Evolutionary conservation across 768 basidiomycete genomes (phyloP).

Genomic region (Filobasidium wieringae): DNA sequence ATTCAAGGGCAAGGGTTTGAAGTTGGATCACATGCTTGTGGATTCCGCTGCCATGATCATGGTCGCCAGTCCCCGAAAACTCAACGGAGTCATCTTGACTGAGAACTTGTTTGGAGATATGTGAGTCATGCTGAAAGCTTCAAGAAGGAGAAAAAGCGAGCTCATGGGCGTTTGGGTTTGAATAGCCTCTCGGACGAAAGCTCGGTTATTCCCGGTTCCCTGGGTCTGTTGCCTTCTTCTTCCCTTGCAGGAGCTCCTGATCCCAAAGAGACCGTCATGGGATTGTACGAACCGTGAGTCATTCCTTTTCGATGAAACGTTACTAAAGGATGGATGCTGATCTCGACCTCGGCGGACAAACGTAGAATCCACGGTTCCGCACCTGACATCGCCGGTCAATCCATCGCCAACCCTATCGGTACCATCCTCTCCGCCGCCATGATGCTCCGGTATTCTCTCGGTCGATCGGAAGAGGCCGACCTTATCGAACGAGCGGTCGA

Average conservation of each 20-base stretch:
- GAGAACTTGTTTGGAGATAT: constrained; percentile 97
- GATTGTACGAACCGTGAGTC: constrained; percentile 74
- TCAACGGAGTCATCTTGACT: constrained; percentile 90
- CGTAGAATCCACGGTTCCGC: constrained; percentile 72
- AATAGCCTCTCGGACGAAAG: constrained; percentile 84
- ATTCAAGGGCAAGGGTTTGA: constrained; percentile 79
- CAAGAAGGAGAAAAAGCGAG: background rate
- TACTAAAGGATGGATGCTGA: background rate
- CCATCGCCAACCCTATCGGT: constrained; percentile 87
- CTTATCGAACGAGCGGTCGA: constrained; percentile 83
- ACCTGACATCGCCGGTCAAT: constrained; percentile 86
- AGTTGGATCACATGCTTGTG: constrained; percentile 80
- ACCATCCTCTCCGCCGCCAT: constrained; percentile 89
- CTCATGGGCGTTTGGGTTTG: background rate
- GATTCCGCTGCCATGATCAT: constrained; percentile 96
- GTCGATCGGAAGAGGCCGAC: constrained; percentile 68
- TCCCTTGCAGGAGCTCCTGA: constrained; percentile 81
- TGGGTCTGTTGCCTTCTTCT: constrained; percentile 90
- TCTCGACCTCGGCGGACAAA: background rate
- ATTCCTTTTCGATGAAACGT: background rate
- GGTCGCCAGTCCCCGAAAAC: constrained; percentile 72
- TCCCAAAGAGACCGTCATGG: constrained; percentile 62
- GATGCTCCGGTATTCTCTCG: constrained; percentile 88
- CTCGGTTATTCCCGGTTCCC: constrained; percentile 93
- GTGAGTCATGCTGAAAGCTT: too few species aligned